These are phyloP conservation scores for Agastache rugosa DNA, from an alignment of 257 asterid species.

Conservation along the genomic window DNA sequence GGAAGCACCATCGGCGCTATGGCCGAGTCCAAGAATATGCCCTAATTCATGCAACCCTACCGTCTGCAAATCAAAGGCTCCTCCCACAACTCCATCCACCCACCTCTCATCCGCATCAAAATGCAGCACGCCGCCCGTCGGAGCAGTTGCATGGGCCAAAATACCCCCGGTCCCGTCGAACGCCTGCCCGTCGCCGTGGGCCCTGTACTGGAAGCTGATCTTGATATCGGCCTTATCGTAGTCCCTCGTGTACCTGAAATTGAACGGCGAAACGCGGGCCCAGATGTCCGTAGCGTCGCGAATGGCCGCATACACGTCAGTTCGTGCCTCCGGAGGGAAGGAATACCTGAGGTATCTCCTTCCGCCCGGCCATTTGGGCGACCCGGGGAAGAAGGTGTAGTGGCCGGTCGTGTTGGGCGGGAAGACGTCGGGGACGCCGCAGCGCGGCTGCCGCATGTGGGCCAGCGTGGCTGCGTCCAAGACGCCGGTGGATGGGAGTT, in stretches of 20 bases:
- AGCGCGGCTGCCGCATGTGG: slow-evolving; percentile 27
- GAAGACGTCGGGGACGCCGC: slow-evolving; percentile 37
- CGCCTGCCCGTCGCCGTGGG: slow-evolving; percentile 34
- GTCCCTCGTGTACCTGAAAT: slow-evolving; percentile 9
- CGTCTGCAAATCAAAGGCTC: slow-evolving; percentile 33
- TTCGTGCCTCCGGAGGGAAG: slow-evolving; percentile 4
- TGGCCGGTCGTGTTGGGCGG: not conserved
- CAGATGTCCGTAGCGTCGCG: slow-evolving; percentile 23
- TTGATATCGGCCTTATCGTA: slow-evolving; percentile 33
- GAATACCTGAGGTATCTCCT: slow-evolving; percentile 36
- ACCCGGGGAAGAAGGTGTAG: slow-evolving; percentile 33
- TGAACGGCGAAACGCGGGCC: slow-evolving; percentile 23
- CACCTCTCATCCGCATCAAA: slow-evolving; percentile 45
- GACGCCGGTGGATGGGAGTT: slow-evolving; percentile 24
- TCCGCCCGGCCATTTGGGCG: slow-evolving; percentile 33
- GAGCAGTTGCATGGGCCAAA: slow-evolving; percentile 38
- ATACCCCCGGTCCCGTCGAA: slow-evolving; percentile 42
- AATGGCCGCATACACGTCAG: not conserved
- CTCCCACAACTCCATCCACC: slow-evolving; percentile 33
- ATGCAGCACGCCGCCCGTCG: slow-evolving; percentile 42
- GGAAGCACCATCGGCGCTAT: slow-evolving; percentile 4
- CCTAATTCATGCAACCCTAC: slow-evolving; percentile 52
- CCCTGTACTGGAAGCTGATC: slow-evolving; percentile 34
- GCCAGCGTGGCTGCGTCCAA: slow-evolving; percentile 32
- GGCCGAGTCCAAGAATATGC: slow-evolving; percentile 37